Percentiles rank a stretch among this genome's conserved stretches.
phyloP scores from a whole-genome alignment of 1,139 yeast genomes.

The Magnusiomyces fungicola region DNA sequence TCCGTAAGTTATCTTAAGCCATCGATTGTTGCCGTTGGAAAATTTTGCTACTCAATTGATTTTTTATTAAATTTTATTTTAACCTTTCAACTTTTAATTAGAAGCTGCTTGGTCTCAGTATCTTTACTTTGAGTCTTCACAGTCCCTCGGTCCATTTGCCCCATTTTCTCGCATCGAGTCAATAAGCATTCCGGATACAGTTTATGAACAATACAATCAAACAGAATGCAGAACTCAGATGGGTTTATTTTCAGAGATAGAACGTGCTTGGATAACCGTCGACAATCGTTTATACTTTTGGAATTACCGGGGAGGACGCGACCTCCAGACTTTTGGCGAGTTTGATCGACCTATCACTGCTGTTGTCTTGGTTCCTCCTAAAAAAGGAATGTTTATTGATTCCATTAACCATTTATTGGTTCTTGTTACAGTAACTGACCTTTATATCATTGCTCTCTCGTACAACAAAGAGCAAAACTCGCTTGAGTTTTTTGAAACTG shows the following conservation, averaged over 20 bases:
- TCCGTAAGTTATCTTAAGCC: slow-evolving; percentile 21
- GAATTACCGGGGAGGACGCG: slow-evolving; percentile 63
- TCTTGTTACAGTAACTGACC: slow-evolving; percentile 72
- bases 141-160: slow-evolving; percentile 41
- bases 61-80: neutral
- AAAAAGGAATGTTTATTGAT: slow-evolving; percentile 69
- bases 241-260: slow-evolving; percentile 78
- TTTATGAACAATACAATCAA: slow-evolving; percentile 64
- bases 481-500: slow-evolving; percentile 71
- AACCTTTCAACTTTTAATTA: slow-evolving; percentile 7
- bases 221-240: slow-evolving; percentile 64
- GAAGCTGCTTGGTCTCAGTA: slow-evolving; percentile 26
- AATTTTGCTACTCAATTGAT: too few species aligned
- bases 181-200: slow-evolving; percentile 72
- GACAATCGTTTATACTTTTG: slow-evolving; percentile 80
- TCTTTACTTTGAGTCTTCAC: slow-evolving; percentile 18
- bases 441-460: slow-evolving; percentile 70
- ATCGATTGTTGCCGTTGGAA: too few species aligned
- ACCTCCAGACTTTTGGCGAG: slow-evolving; percentile 76
- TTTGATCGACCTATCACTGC: slow-evolving; percentile 70
- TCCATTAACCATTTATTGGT: slow-evolving; percentile 65
- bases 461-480: slow-evolving; percentile 41
- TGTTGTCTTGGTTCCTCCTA: slow-evolving; percentile 72
- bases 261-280: slow-evolving; percentile 80
- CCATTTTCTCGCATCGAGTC: slow-evolving; percentile 70